These are phyloP conservation scores for Isatis lusitanica DNA, from an alignment of 441 rosid genomes.

Conservation along the genomic window DNA sequence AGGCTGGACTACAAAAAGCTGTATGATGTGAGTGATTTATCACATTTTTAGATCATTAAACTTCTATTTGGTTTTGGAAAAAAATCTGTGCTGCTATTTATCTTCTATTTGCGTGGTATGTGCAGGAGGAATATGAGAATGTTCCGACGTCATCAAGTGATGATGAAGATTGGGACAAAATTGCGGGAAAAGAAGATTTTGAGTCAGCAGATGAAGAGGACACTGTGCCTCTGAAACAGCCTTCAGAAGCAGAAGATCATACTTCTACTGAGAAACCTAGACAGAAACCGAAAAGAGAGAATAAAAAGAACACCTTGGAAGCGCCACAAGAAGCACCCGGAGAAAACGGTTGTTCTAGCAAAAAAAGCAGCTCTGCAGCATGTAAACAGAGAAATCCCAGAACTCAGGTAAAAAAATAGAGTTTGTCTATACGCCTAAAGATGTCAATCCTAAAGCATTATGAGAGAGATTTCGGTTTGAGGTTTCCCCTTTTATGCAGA, in stretches of 20 bases:
- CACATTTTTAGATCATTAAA: background rate
- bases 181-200: constrained; percentile 35
- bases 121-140: constrained; percentile 77
- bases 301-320: constrained; percentile 26
- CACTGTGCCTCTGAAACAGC: constrained; percentile 32
- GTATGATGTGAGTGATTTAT: constrained; percentile 68
- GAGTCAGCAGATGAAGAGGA: constrained; percentile 43
- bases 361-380: constrained; percentile 43
- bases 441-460: background rate
- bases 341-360: constrained; percentile 40
- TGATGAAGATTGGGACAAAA: constrained; percentile 66
- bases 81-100: background rate
- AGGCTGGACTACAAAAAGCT: constrained; percentile 94
- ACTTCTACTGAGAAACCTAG: constrained; percentile 32
- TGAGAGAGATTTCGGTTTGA: background rate
- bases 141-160: constrained; percentile 62
- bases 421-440: background rate
- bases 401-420: constrained; percentile 54
- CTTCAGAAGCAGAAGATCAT: constrained; percentile 26
- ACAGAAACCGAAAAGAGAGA: constrained; percentile 29
- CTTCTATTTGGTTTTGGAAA: constrained; percentile 1
- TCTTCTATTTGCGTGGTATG: constrained; percentile 22
- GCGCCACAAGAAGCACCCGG: constrained; percentile 33
- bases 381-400: constrained; percentile 46
- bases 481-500: constrained; percentile 47